phyloP scores from a whole-genome alignment of 192 early-diverging fungal species.

The Coemansia sp. region DNA sequence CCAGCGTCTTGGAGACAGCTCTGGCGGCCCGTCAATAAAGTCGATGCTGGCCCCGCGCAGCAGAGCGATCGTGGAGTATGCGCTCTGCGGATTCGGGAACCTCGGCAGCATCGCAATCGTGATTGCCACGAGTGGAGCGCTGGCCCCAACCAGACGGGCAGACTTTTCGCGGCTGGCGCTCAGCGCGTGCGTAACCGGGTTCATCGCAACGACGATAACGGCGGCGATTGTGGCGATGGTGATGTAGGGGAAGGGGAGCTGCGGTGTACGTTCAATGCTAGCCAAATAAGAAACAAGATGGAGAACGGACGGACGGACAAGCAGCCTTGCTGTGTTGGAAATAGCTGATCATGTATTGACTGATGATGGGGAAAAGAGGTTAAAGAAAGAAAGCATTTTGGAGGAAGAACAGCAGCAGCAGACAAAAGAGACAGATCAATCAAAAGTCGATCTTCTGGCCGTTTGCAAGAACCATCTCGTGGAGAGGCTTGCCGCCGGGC shows the following conservation, averaged over 20 bases:
- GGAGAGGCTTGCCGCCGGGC: slow-evolving; percentile 88
- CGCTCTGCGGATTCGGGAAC: slow-evolving; percentile 89
- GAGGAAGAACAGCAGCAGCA: too few relatives aligned
- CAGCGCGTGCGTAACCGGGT: slow-evolving; percentile 79
- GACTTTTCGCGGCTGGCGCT: slow-evolving; percentile 74
- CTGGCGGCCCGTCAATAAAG: slow-evolving; percentile 22
- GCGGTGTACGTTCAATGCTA: not conserved
- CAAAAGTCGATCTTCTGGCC: slow-evolving; percentile 49
- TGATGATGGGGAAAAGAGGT: not conserved
- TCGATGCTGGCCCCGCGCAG: slow-evolving; percentile 55
- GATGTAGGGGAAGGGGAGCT: slow-evolving; percentile 12
- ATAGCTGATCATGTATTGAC: not conserved
- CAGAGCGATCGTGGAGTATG: slow-evolving; percentile 64
- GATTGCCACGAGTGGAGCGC: slow-evolving; percentile 71
- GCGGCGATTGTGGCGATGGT: slow-evolving; percentile 82
- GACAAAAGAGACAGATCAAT: not conserved
- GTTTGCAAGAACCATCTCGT: slow-evolving; percentile 77
- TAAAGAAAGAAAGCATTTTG: too few relatives aligned
- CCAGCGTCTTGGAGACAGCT: slow-evolving; percentile 31
- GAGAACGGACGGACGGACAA: too few relatives aligned
- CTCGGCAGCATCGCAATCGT: slow-evolving; percentile 82
- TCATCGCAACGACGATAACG: slow-evolving; percentile 75
- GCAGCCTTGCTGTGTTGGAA: not conserved
- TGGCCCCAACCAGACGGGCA: slow-evolving; percentile 69
- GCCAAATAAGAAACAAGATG: too few relatives aligned